Evolutionary conservation across 2,329 filamentous ascomycete species (phyloP).

Genomic region (Teratosphaeria viscida): DNA sequence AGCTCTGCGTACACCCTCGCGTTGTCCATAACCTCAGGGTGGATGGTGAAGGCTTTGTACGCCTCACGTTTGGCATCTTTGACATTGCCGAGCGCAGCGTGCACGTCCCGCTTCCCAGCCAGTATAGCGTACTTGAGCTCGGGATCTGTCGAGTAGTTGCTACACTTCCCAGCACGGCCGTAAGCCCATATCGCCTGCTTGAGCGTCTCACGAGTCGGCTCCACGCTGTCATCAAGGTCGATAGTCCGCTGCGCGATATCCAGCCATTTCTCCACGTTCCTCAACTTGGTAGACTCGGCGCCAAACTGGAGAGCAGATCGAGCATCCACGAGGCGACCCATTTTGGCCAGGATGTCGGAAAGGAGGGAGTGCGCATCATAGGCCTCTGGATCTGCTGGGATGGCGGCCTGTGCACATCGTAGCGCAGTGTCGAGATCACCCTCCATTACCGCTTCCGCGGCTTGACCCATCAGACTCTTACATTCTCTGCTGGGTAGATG

Average conservation of each 20-base stretch:
- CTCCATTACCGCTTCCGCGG: constrained; percentile 57
- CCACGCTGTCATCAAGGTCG: constrained; percentile 34
- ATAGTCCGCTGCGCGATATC: constrained; percentile 46
- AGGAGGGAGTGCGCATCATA: constrained; percentile 51
- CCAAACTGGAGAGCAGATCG: constrained; percentile 47
- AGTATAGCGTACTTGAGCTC: constrained; percentile 30
- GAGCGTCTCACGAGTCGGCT: constrained; percentile 28
- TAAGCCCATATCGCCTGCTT: constrained; percentile 37
- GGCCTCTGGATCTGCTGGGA: constrained; percentile 51
- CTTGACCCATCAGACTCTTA: constrained; percentile 54
- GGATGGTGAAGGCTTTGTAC: constrained; percentile 44
- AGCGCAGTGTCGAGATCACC: constrained; percentile 51
- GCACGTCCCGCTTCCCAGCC: constrained; percentile 45
- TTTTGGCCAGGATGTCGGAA: constrained; percentile 47
- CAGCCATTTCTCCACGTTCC: constrained; percentile 46
- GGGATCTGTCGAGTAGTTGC: constrained; percentile 45
- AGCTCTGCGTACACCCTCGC: constrained; percentile 47
- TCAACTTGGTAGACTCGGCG: constrained; percentile 23
- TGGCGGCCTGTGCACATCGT: constrained; percentile 39
- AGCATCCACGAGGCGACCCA: constrained; percentile 47
- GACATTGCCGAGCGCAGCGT: constrained; percentile 39
- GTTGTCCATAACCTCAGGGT: constrained; percentile 43
- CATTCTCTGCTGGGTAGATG: constrained; percentile 63
- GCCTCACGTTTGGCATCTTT: constrained; percentile 41
- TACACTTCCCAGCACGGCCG: constrained; percentile 26